phyloP scores from a whole-genome alignment of 1,139 yeast species.

The Pichia sp. region DNA sequence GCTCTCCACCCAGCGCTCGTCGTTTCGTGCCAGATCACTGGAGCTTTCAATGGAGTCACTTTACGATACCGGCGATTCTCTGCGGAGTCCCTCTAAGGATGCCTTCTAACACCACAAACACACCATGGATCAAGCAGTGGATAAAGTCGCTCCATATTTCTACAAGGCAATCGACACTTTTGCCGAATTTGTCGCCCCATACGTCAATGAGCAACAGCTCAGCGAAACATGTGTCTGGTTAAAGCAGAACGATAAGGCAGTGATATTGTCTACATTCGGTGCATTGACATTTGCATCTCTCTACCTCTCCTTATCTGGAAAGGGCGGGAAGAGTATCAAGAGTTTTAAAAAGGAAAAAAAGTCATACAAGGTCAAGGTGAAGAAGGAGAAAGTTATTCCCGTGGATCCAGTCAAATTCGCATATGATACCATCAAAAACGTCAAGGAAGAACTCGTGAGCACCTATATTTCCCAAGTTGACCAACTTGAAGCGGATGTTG shows the following conservation, averaged over 20 bases:
- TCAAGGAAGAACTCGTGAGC: neutral
- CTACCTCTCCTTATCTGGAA: neutral
- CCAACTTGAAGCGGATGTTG: slow-evolving; percentile 8
- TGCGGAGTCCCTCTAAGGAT: too few relatives aligned
- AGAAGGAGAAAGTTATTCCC: slow-evolving; percentile 9
- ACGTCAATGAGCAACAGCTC: slow-evolving; percentile 3
- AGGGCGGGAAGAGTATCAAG: slow-evolving; percentile 1
- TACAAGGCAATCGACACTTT: slow-evolving; percentile 4
- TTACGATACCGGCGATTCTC: too few relatives aligned
- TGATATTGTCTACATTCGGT: slow-evolving; percentile 7
- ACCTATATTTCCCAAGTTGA: slow-evolving; percentile 8
- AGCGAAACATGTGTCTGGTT: slow-evolving; percentile 3
- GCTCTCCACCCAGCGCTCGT: too few relatives aligned
- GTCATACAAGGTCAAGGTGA: slow-evolving; percentile 8
- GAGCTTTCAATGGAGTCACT: too few relatives aligned
- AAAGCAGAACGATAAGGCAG: slow-evolving; percentile 8
- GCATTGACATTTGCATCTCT: slow-evolving; percentile 10
- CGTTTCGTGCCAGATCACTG: too few relatives aligned
- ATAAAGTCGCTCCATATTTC: slow-evolving; percentile 6
- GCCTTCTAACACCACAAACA: too few relatives aligned
- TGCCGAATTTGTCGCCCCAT: slow-evolving; percentile 1
- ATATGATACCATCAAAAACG: slow-evolving; percentile 6
- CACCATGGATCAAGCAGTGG: neutral
- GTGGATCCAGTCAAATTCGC: slow-evolving; percentile 12
- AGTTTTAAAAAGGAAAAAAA: neutral